phyloP scores from a whole-genome alignment of 148 eudicot species.

The Polygonum maritimum region DNA sequence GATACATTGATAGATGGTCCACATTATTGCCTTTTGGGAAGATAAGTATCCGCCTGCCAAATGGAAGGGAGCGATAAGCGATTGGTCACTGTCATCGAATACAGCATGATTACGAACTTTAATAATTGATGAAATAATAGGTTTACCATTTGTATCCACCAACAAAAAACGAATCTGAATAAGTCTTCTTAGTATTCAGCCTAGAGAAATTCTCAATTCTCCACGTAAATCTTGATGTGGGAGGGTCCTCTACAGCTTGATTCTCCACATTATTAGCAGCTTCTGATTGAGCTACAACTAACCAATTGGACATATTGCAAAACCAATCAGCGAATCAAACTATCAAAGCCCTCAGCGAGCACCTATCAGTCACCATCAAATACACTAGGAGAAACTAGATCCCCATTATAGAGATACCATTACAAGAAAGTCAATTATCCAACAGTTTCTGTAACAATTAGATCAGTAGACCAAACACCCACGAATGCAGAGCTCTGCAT shows the following conservation, averaged over 20 bases:
- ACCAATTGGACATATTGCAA: conserved; percentile 8
- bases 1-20: conserved; percentile 45
- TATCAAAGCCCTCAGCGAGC: conserved; percentile 8
- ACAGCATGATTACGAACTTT: not conserved
- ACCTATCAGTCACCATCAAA: not conserved
- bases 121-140: not conserved
- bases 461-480: conserved; percentile 2
- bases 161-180: conserved; percentile 66
- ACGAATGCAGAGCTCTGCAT: not conserved
- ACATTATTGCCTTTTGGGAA: conserved; percentile 79
- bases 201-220: conserved; percentile 64
- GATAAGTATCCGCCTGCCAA: conserved; percentile 75
- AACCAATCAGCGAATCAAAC: conserved; percentile 9
- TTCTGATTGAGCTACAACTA: conserved; percentile 45
- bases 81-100: not conserved
- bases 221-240: conserved; percentile 75
- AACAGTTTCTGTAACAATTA: not conserved
- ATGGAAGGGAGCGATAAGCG: not conserved
- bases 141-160: conserved; percentile 88
- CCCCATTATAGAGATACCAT: not conserved
- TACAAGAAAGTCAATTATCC: not conserved
- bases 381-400: not conserved
- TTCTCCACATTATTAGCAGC: conserved; percentile 35
- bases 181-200: conserved; percentile 61
- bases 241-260: conserved; percentile 72